phyloP scores from a whole-genome alignment of 768 basidiomycete species.

The Trametes cubensis region DNA sequence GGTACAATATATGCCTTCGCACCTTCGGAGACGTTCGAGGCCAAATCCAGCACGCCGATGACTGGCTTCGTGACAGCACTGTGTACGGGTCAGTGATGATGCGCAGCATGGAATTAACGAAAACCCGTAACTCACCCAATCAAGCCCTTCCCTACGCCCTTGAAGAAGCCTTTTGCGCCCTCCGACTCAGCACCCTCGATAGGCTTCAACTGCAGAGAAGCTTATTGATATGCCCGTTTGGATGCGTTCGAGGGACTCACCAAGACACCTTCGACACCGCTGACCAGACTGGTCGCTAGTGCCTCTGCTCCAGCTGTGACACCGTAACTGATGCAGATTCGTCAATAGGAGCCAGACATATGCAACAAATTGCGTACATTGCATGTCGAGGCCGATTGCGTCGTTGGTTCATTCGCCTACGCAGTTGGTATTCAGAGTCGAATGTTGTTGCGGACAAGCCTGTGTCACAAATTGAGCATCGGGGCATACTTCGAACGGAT shows the following conservation, averaged over 20 bases:
- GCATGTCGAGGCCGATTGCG: constrained; percentile 96
- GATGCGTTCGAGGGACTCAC: constrained; percentile 45
- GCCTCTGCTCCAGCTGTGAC: constrained; percentile 94
- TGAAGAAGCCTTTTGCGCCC: constrained; percentile 96
- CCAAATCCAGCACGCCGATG: constrained; percentile 94
- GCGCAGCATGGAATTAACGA: constrained; percentile 9
- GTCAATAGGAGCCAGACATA: neutral
- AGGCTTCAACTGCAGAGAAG: constrained; percentile 76
- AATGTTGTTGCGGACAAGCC: constrained; percentile 96
- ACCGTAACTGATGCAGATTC: constrained; percentile 67
- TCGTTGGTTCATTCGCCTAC: constrained; percentile 83
- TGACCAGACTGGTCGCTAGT: constrained; percentile 89
- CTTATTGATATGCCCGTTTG: neutral
- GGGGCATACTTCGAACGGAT: neutral
- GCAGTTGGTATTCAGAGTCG: constrained; percentile 93
- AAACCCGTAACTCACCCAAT: constrained; percentile 65
- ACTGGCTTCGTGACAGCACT: constrained; percentile 96
- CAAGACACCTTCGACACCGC: constrained; percentile 94
- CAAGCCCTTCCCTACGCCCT: constrained; percentile 94
- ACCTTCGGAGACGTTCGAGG: constrained; percentile 94
- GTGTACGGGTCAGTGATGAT: constrained; percentile 9
- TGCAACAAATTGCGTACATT: constrained; percentile 59
- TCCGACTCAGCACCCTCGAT: constrained; percentile 95
- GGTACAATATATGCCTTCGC: neutral
- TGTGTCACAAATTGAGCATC: constrained; percentile 33